Percentiles rank a stretch among this genome's conserved stretches.
Conservation (phyloP, 495 filamentous ascomycete species). For the Trichoderma asperelloides region DNA sequence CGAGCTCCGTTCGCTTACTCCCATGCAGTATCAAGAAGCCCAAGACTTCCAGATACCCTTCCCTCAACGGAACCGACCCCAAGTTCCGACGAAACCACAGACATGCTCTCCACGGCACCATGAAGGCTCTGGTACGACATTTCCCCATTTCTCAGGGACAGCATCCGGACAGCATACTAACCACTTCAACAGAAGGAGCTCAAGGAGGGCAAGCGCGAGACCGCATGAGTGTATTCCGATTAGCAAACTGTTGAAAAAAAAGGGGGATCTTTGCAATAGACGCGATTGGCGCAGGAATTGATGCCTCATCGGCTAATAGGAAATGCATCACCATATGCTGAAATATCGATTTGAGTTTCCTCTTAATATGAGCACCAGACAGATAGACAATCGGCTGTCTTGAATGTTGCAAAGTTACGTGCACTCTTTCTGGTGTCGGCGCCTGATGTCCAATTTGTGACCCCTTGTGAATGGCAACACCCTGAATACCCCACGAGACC, state of each 20-base stretch:
- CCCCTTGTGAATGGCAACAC: too few species aligned
- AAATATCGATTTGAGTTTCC: neutral
- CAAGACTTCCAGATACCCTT: conserved; percentile 97
- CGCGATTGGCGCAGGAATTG: conserved; percentile 3
- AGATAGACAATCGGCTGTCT: neutral
- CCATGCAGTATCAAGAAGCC: conserved; percentile 94
- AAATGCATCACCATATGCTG: conserved; percentile 3
- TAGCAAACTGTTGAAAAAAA: neutral
- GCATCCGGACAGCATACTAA: neutral
- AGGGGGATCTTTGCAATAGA: neutral
- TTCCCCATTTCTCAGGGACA: conserved; percentile 10
- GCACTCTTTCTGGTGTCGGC: neutral
- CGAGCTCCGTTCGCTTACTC: neutral
- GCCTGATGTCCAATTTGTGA: neutral
- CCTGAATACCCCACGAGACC: too few species aligned
- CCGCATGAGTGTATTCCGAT: conserved; percentile 54
- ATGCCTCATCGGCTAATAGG: neutral
- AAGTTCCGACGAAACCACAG: conserved; percentile 99
- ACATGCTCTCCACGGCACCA: conserved; percentile 97
- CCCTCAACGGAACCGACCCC: conserved; percentile 95
- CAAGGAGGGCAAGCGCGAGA: conserved; percentile 90
- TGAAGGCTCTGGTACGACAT: conserved; percentile 85
- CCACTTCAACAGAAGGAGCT: conserved; percentile 71
- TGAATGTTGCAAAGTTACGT: neutral
- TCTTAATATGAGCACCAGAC: neutral